These are phyloP conservation scores for Poteriospumella lacustris DNA, from an alignment of 108 stramenopile species.

Conservation along the genomic window DNA sequence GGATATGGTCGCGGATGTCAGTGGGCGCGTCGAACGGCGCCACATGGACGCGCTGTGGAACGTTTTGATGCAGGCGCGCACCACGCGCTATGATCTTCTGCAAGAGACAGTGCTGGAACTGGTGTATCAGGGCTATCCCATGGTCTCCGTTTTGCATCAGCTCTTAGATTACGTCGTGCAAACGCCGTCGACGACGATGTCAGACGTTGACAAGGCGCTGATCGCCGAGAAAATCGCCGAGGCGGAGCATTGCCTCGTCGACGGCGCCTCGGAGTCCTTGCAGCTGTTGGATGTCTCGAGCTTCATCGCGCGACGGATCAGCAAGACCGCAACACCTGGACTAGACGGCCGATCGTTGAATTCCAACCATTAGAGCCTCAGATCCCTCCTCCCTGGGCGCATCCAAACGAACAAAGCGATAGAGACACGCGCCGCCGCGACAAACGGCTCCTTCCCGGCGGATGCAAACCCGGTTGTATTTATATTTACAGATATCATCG, in stretches of 20 bases:
- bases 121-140: slow-evolving; percentile 73
- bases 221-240: slow-evolving; percentile 77
- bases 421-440: too few species aligned
- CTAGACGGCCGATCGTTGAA: too few species aligned
- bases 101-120: slow-evolving; percentile 67
- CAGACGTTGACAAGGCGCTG: slow-evolving; percentile 72
- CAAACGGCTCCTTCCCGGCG: too few species aligned
- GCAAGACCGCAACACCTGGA: background rate
- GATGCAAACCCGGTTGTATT: too few species aligned
- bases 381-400: too few species aligned
- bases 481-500: too few species aligned
- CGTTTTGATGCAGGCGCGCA: too few species aligned
- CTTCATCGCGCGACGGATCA: background rate
- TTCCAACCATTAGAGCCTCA: too few species aligned
- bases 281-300: slow-evolving; percentile 77
- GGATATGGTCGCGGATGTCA: too few species aligned
- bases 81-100: slow-evolving; percentile 65
- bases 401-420: too few species aligned
- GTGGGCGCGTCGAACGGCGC: too few species aligned
- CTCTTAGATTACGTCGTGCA: slow-evolving; percentile 57
- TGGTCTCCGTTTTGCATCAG: slow-evolving; percentile 61
- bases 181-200: slow-evolving; percentile 30
- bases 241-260: slow-evolving; percentile 67
- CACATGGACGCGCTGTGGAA: too few species aligned
- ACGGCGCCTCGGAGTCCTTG: slow-evolving; percentile 88